A percentile compares a stretch with the other conserved stretches of the same genome.
phyloP scores from a whole-genome alignment of 2,329 filamentous ascomycete genomes.

The Neofusicoccum kwambonambiense region DNA sequence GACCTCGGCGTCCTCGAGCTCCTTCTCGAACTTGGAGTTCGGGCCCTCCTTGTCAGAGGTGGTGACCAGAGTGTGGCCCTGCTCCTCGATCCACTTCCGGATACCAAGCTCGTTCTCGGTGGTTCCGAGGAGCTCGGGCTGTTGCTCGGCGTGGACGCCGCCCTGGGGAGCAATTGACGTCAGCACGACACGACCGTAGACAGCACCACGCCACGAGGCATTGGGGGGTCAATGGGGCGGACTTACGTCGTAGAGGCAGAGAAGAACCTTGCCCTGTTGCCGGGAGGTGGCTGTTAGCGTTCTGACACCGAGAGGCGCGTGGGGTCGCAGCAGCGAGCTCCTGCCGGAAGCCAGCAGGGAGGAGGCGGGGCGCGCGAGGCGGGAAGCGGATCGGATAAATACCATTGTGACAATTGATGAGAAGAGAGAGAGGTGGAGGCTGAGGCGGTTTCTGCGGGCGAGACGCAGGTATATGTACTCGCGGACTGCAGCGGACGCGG shows the following conservation, averaged over 20 bases:
- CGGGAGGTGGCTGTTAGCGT: constrained; percentile 64
- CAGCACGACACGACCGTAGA: constrained; percentile 21
- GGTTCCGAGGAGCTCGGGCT: constrained; percentile 85
- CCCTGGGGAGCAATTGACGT: constrained; percentile 49
- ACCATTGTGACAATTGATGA: constrained; percentile 46
- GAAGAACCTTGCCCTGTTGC: constrained; percentile 90
- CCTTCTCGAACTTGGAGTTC: constrained; percentile 89
- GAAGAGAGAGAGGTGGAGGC: background rate
- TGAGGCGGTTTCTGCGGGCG: background rate
- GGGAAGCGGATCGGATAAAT: constrained; percentile 63
- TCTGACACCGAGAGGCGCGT: constrained; percentile 51
- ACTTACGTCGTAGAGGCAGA: constrained; percentile 87
- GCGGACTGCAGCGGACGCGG: background rate
- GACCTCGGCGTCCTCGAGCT: constrained; percentile 94
- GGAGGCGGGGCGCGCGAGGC: constrained; percentile 56
- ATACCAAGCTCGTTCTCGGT: constrained; percentile 98
- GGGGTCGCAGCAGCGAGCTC: constrained; percentile 45
- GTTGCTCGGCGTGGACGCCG: constrained; percentile 81
- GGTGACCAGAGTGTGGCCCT: constrained; percentile 94
- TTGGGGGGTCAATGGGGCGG: constrained; percentile 15
- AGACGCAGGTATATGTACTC: background rate
- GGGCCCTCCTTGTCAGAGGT: constrained; percentile 97
- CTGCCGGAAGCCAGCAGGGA: constrained; percentile 48
- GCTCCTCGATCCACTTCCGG: constrained; percentile 94
- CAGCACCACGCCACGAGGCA: background rate